Percentiles rank a stretch among this genome's conserved stretches.
phyloP scores from a whole-genome alignment of 805 yeast genomes.

The Zygosaccharomyces bailii region DNA sequence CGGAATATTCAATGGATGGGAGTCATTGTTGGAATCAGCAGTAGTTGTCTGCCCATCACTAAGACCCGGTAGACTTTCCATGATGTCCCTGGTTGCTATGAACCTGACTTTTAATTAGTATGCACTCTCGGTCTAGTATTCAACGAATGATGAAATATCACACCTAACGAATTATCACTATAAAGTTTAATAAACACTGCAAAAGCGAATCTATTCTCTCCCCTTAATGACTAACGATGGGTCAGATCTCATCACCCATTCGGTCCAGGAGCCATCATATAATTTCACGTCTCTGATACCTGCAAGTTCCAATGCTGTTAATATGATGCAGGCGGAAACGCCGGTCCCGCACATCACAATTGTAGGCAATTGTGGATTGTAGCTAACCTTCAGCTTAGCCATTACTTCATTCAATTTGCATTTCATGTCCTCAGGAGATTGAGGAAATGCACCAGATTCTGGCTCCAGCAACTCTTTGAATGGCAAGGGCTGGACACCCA shows the following conservation, averaged over 20 bases:
- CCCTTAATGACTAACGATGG: constrained; percentile 23
- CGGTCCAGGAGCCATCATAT: constrained; percentile 85
- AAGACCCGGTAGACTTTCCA: constrained; percentile 25
- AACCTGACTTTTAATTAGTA: too few species aligned
- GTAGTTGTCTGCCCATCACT: constrained; percentile 15
- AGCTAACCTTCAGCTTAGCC: constrained; percentile 37
- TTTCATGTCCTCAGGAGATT: constrained; percentile 29
- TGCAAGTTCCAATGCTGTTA: constrained; percentile 63
- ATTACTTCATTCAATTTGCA: constrained; percentile 49
- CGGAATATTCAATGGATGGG: constrained; percentile 20
- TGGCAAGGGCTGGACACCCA: constrained; percentile 75
- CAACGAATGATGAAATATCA: not conserved
- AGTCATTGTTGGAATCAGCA: constrained; percentile 20
- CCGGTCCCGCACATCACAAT: constrained; percentile 96
- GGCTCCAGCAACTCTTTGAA: constrained; percentile 57
- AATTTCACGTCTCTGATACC: constrained; percentile 50
- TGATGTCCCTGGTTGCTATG: not conserved
- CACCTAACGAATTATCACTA: constrained; percentile 3
- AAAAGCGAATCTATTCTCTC: constrained; percentile 15
- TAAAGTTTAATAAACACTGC: not conserved
- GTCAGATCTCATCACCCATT: constrained; percentile 33
- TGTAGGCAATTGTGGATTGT: constrained; percentile 54
- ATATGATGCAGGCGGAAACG: constrained; percentile 86
- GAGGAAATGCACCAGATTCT: constrained; percentile 46
- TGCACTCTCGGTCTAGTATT: too few species aligned